Conservation (phyloP, 2,329 filamentous ascomycete genomes). For the Cryoendolithus antarcticus region DNA sequence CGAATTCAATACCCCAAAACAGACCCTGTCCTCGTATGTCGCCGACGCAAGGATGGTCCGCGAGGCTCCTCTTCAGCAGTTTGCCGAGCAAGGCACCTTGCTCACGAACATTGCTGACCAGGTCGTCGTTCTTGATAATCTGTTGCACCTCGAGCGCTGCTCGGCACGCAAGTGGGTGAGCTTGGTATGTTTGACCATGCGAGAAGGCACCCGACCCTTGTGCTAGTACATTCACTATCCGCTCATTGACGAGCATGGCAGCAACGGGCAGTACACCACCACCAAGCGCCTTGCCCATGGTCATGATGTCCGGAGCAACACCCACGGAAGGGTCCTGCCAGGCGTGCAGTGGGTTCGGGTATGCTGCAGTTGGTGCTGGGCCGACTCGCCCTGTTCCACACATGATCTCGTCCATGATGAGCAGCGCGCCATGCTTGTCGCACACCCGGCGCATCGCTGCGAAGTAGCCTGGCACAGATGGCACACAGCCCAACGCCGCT, state of each 20-base stretch:
- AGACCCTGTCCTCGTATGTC: conserved; percentile 47
- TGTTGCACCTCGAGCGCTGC: conserved; percentile 49
- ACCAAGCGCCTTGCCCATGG: conserved; percentile 51
- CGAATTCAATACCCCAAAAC: conserved; percentile 45
- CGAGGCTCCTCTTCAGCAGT: conserved; percentile 30
- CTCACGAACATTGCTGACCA: conserved; percentile 42
- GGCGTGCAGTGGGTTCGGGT: conserved; percentile 19
- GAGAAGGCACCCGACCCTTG: conserved; percentile 33
- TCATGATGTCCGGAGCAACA: conserved; percentile 49
- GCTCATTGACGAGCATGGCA: conserved; percentile 39
- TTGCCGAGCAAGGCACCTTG: conserved; percentile 40
- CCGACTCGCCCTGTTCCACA: conserved; percentile 9
- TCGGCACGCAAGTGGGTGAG: conserved; percentile 44
- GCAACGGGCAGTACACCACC: conserved; percentile 50
- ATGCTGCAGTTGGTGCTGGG: conserved; percentile 9
- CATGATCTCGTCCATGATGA: conserved; percentile 42
- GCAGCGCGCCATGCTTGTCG: conserved; percentile 41
- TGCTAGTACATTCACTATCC: conserved; percentile 35
- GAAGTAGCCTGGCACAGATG: conserved; percentile 42
- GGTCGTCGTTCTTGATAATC: conserved; percentile 40
- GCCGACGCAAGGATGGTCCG: conserved; percentile 38
- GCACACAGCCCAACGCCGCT: conserved; percentile 38
- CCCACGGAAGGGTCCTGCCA: conserved; percentile 19
- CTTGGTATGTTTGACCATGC: conserved; percentile 51
- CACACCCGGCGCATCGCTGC: conserved; percentile 42